These are phyloP conservation scores for Phytopythium litorale DNA, from an alignment of 352 stramenopile genomes.

Conservation along the genomic window DNA sequence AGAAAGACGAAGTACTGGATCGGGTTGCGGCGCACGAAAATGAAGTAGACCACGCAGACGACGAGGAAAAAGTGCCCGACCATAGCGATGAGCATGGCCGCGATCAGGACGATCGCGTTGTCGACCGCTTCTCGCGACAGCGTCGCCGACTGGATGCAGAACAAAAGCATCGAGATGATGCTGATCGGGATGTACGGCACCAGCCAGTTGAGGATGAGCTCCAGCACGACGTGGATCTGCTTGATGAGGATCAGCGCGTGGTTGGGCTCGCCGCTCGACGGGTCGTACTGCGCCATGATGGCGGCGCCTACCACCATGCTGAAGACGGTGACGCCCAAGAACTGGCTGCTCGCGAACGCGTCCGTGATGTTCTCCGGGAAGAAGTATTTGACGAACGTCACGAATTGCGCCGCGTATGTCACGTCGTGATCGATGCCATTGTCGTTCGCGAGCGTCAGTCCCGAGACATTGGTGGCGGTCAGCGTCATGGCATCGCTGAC, in stretches of 20 bases:
- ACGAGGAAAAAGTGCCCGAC: conserved; percentile 46
- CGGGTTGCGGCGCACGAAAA: conserved; percentile 63
- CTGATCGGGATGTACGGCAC: conserved; percentile 46
- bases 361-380: conserved; percentile 60
- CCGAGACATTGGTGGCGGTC: conserved; percentile 43
- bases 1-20: conserved; percentile 55
- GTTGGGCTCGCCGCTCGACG: conserved; percentile 32
- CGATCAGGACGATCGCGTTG: conserved; percentile 32
- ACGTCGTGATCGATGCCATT: conserved; percentile 30
- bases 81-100: conserved; percentile 41
- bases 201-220: conserved; percentile 70
- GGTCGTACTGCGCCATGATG: conserved; percentile 47
- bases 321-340: conserved; percentile 50
- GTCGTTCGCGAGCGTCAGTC: conserved; percentile 26
- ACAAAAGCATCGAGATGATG: conserved; percentile 48
- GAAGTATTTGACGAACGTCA: conserved; percentile 44
- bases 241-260: conserved; percentile 51
- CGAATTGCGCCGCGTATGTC: conserved; percentile 38
- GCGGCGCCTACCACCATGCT: conserved; percentile 48
- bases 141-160: conserved; percentile 44
- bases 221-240: conserved; percentile 54
- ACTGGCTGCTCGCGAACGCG: conserved; percentile 40
- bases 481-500: conserved; percentile 30
- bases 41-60: conserved; percentile 43
- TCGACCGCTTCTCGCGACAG: conserved; percentile 27